Base-by-base conservation (phyloP, 192 early-diverging fungal species). In the Chytriomyces confervae region DNA sequence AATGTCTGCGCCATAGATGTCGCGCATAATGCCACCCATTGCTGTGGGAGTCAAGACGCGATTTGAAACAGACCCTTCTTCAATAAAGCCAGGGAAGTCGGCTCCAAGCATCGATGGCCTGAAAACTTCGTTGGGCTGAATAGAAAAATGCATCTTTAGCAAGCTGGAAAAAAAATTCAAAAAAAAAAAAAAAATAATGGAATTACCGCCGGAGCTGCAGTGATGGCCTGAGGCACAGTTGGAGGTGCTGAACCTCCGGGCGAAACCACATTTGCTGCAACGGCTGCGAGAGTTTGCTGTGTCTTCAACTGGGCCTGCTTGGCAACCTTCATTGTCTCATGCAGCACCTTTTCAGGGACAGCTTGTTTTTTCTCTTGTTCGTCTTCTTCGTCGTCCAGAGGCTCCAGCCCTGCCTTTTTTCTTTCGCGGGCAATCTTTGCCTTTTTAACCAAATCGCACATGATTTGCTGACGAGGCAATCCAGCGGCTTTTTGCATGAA, bases 331-430 rank as follows among this genome's bases (percentile, higher is more conserved):
- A 85, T 81, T 0, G 81, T 82, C 70, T 87, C 86, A 24, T 62
- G 61, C 43, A 87, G 53, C 2, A 75, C 85, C 79, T 89, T 85
- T 23, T 79, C 63, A 13, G 84, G 83, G 18, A 83, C 62, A 48
- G 83, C 82, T 60, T 83, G 82, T 61, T 78, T 77, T 57, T 81
- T 84, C 78, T 86, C 84, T 5, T 66, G 67, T 24, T 80, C 80
- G n/a, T 87, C 84, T 18, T 89, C 88, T 48, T 85, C 85, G 51
- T 87, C 89, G 60, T 90, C 90, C 24, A 82, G 80, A 45, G 77
- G 67, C 23, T 86, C 82, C 44, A 83, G 57, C 51, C 89, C 89
- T 16, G 82, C 83, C 78, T 89, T 89, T 79, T 83, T 83, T 48
- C 84, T 81, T 49, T 86, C 87, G 60, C 78, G 81, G 6, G 83